These are phyloP conservation scores for Persicaria tinctoria DNA, from an alignment of 148 eudicot species.

Conservation along the genomic window DNA sequence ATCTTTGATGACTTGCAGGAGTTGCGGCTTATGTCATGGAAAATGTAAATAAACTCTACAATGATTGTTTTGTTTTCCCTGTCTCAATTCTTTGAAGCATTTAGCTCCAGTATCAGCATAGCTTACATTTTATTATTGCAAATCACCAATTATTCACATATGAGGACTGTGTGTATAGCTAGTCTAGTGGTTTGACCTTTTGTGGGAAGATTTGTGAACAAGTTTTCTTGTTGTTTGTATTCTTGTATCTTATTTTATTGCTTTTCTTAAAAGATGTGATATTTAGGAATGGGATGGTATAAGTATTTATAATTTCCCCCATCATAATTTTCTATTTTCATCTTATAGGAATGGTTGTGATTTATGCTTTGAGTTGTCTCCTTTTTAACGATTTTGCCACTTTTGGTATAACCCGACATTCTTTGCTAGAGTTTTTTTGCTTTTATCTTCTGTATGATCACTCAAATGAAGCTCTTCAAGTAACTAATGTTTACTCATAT, in stretches of 20 bases:
- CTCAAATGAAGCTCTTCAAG: conserved; percentile 79
- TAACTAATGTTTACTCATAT: conserved; percentile 16
- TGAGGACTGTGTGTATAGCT: conserved; percentile 22
- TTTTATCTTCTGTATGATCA: conserved; percentile 90
- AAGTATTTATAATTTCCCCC: neutral
- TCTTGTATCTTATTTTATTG: neutral
- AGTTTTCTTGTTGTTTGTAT: conserved; percentile 26
- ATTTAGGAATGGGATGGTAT: neutral
- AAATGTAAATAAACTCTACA: conserved; percentile 44
- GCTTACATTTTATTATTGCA: conserved; percentile 21
- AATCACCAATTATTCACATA: conserved; percentile 51
- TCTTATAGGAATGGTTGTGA: neutral
- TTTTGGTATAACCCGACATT: conserved; percentile 62
- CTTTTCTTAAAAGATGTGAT: neutral
- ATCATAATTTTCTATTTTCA: neutral
- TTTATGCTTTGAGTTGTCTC: neutral
- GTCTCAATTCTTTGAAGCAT: conserved; percentile 3
- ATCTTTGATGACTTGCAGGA: conserved; percentile 28
- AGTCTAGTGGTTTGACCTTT: conserved; percentile 29
- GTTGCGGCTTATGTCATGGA: conserved; percentile 60
- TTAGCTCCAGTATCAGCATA: conserved; percentile 14
- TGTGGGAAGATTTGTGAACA: conserved; percentile 71
- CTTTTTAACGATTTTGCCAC: conserved; percentile 81
- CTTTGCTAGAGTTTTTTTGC: conserved; percentile 74
- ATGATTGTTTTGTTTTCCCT: conserved; percentile 4